Evolutionary conservation across 495 filamentous ascomycete genomes (phyloP), one percentile per base, ranked within the genome.

Genomic region (Hypoxylon subgilvum): DNA sequence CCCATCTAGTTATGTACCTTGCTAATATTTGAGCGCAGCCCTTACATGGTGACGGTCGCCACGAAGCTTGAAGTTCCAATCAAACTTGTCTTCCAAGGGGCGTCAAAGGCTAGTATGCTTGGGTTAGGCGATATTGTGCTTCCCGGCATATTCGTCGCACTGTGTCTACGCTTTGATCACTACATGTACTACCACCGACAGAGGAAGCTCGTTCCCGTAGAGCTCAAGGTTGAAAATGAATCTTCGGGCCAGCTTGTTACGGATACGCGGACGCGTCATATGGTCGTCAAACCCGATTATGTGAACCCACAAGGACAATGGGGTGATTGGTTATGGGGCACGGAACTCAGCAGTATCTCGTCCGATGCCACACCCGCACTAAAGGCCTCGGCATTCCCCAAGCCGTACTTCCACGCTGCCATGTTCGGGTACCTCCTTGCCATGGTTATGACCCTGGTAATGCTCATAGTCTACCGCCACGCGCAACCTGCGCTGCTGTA

Each of bases 1-100:
- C 4, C 23, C 4, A 22, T n/a, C 18, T 18, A 12, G 34, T 1
- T 34, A 22, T 14, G 28, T 6, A 31, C 12, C 13, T 14, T 45
- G 30, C 59, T 63, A 23, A 78, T 64, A 9, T 13, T 27, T 2
- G 6, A 1, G 17, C 30, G 16, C 19, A 81, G 78, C 0, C 94
- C 94, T 1, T 79, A 94, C 65, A 98, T 98, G 94, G 88, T 97
- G 8, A 93, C 92, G 0, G 94, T 98, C 19, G 94, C 94, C 8
- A 96, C 85, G 7, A 85, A 84, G 28, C 76, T 98, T 21, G 94
- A 98, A 68, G 88, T 93, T 2, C 94, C 94, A 0, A 96, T 96
- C 67, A 97, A 97, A 64, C 84, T 98, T 1, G 77, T 96, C 0
- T 96, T 97, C 61, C 88, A 89, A 14, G 83, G 89, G 10, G 84